Percentiles rank a stretch among this genome's conserved stretches.
These are phyloP conservation scores for Populus ilicifolia DNA, from an alignment of 345 rosid genomes.

Conservation along the genomic window DNA sequence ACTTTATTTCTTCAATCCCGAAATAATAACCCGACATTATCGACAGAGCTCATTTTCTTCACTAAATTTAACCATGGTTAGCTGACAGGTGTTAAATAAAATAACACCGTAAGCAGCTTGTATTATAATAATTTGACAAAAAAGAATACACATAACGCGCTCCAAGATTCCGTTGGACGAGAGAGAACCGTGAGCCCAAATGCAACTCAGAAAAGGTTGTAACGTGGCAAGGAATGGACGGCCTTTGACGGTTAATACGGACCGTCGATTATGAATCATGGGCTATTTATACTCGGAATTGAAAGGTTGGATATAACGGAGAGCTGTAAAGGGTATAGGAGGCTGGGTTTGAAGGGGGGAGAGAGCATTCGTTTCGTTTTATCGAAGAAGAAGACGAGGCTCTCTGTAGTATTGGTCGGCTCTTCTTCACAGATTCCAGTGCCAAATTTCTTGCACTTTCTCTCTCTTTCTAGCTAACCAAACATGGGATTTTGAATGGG, in stretches of 20 bases:
- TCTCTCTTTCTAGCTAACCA: conserved; percentile 26
- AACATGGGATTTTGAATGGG: conserved; percentile 18
- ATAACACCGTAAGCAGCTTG: background rate
- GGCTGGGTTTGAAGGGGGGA: conserved; percentile 7
- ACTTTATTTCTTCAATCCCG: no score
- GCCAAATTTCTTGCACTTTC: conserved; percentile 32
- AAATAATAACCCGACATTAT: no score
- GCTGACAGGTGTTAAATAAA: conserved; percentile 14
- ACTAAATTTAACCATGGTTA: conserved; percentile 17
- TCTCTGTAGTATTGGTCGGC: conserved; percentile 7
- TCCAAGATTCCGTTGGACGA: conserved; percentile 33
- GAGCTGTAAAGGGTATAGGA: conserved; percentile 16
- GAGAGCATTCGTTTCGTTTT: conserved; percentile 21
- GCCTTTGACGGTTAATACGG: conserved; percentile 19
- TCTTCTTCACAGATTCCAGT: conserved; percentile 15
- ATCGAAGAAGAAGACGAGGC: conserved; percentile 11
- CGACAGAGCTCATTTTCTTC: no score
- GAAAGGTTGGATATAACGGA: conserved; percentile 14
- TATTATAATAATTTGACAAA: background rate
- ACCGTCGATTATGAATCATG: conserved; percentile 27
- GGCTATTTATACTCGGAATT: conserved; percentile 15
- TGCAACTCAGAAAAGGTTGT: background rate
- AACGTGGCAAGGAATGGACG: conserved; percentile 6
- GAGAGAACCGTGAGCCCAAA: background rate
- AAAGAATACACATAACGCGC: background rate